phyloP scores from a whole-genome alignment of 2,329 filamentous ascomycete genomes.

The Juglanconis sp. region DNA sequence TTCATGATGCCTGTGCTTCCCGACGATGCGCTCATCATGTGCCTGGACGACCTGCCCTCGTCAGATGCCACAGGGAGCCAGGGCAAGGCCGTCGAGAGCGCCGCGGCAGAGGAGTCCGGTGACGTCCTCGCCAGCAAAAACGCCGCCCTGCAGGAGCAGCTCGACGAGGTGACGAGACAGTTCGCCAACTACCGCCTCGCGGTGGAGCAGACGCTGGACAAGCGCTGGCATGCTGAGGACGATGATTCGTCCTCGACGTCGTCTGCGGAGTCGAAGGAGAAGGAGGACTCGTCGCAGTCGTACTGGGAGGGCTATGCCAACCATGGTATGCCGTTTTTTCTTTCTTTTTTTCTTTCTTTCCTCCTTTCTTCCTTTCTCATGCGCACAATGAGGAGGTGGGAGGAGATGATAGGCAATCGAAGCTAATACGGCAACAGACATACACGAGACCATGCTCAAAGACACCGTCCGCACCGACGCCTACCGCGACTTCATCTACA shows the following conservation, averaged over 20 bases:
- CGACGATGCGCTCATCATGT: constrained; percentile 86
- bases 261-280: constrained; percentile 20
- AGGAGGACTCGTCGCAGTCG: constrained; percentile 39
- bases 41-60: constrained; percentile 70
- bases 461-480: constrained; percentile 83
- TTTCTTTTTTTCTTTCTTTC: too few relatives aligned
- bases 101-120: constrained; percentile 31
- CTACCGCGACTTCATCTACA: constrained; percentile 93
- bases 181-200: constrained; percentile 64
- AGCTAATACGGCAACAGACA: constrained; percentile 51
- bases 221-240: constrained; percentile 59
- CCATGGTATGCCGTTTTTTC: constrained; percentile 46
- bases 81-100: constrained; percentile 23
- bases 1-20: constrained; percentile 82
- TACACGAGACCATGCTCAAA: constrained; percentile 95
- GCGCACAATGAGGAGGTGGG: neutral
- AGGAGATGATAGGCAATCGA: too few relatives aligned
- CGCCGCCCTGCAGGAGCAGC: constrained; percentile 56
- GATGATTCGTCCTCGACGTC: constrained; percentile 24
- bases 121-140: constrained; percentile 35
- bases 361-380: neutral
- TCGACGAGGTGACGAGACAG: constrained; percentile 56
- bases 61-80: constrained; percentile 24
- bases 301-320: constrained; percentile 63
- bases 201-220: constrained; percentile 64